These are phyloP conservation scores for Lycium barbarum DNA, from an alignment of 257 asterid species.

Conservation along the genomic window DNA sequence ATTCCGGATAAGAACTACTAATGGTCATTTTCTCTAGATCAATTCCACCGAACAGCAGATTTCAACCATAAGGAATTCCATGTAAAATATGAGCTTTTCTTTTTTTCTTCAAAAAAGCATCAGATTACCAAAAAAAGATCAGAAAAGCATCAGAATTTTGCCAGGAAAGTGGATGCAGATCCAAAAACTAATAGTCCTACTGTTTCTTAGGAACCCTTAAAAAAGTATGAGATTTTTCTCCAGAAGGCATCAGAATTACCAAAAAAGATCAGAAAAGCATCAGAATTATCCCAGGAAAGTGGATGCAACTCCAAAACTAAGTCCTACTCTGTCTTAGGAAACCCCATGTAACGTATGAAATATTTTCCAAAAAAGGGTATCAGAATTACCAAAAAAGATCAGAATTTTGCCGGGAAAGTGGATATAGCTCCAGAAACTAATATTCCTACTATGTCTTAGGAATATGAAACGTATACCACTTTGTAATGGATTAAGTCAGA, in stretches of 20 bases:
- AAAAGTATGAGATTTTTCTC: neutral
- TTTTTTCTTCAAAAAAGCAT: neutral
- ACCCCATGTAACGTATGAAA: neutral
- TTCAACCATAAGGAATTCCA: neutral
- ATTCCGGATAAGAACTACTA: neutral
- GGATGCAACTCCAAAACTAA: neutral
- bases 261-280: conserved; percentile 9
- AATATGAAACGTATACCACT: neutral
- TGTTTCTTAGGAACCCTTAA: conserved; percentile 13
- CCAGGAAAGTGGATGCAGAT: neutral
- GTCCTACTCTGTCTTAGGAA: conserved; percentile 14
- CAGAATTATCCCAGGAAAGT: neutral
- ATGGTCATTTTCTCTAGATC: neutral
- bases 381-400: neutral
- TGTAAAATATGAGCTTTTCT: neutral
- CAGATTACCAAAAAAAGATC: neutral
- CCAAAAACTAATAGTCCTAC: neutral
- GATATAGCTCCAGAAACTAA: conserved; percentile 19
- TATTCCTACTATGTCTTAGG: conserved; percentile 20
- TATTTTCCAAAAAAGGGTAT: neutral
- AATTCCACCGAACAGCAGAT: neutral
- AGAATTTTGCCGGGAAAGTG: neutral
- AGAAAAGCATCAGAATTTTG: neutral
- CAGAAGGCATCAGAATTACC: neutral
- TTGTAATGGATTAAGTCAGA: neutral